A percentile compares a stretch with the other conserved stretches of the same genome.
Evolutionary conservation across 345 rosid species (phyloP).

Genomic region (Rhodamnia rubescens): DNA sequence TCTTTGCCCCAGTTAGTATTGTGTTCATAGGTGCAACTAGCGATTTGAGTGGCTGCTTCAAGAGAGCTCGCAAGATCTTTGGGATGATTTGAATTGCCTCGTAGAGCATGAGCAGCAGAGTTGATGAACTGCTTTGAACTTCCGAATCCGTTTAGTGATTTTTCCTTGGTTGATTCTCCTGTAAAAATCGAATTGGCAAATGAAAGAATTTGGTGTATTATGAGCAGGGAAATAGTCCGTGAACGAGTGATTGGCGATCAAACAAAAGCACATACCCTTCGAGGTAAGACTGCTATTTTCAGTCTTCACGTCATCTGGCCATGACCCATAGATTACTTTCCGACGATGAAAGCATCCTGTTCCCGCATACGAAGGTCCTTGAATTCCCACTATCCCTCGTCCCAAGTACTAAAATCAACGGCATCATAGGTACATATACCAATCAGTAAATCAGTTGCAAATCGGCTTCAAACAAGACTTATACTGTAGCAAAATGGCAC

Average conservation of each 20-base stretch:
- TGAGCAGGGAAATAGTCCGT: not conserved
- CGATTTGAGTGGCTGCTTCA: conserved; percentile 33
- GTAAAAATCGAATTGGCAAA: not conserved
- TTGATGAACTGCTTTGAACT: conserved; percentile 25
- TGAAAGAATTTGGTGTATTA: no score
- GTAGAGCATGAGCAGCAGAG: conserved; percentile 30
- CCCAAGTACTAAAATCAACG: conserved; percentile 9
- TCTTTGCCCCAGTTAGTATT: conserved; percentile 50
- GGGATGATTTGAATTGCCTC: conserved; percentile 14
- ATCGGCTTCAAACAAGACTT: not conserved
- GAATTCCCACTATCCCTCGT: conserved; percentile 42
- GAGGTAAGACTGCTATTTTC: not conserved
- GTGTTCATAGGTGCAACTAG: conserved; percentile 29
- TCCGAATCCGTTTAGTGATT: conserved; percentile 24
- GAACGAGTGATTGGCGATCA: not conserved
- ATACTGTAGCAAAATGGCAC: not conserved
- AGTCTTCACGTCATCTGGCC: conserved; percentile 13
- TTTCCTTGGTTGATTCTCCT: conserved; percentile 12
- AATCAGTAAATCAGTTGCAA: not conserved
- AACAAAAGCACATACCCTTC: not conserved
- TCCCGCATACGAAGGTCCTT: conserved; percentile 43
- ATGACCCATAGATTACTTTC: conserved; percentile 48
- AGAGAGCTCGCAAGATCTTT: not conserved
- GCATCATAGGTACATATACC: not conserved
- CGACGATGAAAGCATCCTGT: conserved; percentile 62